Base-by-base conservation (phyloP, 192 early-diverging fungal species). In the Entophlyctis luteolus region DNA sequence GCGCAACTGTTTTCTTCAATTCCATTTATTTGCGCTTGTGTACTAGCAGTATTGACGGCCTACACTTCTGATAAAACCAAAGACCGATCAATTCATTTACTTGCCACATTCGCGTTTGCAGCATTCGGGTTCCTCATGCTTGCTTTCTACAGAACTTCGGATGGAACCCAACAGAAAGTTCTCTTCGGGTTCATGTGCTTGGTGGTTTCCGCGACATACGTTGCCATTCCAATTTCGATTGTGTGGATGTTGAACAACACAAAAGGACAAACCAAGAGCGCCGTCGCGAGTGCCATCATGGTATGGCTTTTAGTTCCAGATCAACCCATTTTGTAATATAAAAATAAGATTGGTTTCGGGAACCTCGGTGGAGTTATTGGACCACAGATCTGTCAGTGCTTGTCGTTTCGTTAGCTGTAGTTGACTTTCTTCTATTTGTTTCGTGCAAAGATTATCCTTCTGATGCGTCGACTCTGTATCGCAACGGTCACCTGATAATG, bases 1-100 rank as follows among this genome's bases (percentile, higher is more conserved):
- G 76, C 74, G 16, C 74, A 72, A 34, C 31, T 52, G 18, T 49
- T 75, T 47, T 76, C 75, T n/a, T 45, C 72, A 2, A 32, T 46
- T 28, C 75, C 75, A 18, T 76, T 65, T 62, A 31, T 55, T 32
- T 27, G 59, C 10, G 75, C 62, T n/a, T 56, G 32, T 20, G 27
- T 74, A 10, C 16, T 66, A n/a, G 66, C 62, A 23, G 20, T 75
- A 10, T 52, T 48, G 16, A 20, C 55, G 16, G 36, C 36, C 1
- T 76, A 32, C 54, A 52, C 28, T 25, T 72, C 73, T 5, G 72
- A 75, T 54, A 56, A 35, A 0, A 29, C 28, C 22, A 45, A 65
- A 53, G 66, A 75, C 32, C 69, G 74, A 25, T 50, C 68, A 4
- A 18, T 23, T 34, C 68, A 56, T 33, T 29, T 74, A 14, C 10